These are phyloP conservation scores for Zymoseptoria pseudotritici DNA, from an alignment of 2,329 filamentous ascomycete species.

Conservation along the genomic window DNA sequence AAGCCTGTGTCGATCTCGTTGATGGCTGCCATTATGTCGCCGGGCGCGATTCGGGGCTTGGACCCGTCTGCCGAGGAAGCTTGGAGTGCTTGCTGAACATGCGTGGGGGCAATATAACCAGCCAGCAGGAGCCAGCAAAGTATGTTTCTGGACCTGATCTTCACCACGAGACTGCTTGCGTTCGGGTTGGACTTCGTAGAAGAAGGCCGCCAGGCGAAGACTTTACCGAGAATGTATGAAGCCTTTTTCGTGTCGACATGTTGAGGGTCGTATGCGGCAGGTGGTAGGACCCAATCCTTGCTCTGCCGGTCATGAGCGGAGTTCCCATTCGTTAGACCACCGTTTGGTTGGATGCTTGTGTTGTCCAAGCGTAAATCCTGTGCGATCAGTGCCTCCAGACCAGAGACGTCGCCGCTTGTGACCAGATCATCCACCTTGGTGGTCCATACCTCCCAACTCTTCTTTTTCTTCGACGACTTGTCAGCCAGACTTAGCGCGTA, in stretches of 20 bases:
- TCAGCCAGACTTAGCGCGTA: slow-evolving; percentile 2
- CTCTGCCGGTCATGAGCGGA: not conserved
- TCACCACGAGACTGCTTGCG: slow-evolving; percentile 10
- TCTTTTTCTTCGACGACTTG: slow-evolving; percentile 13
- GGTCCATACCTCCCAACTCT: slow-evolving; percentile 24
- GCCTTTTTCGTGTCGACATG: slow-evolving; percentile 60
- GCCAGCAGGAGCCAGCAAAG: slow-evolving; percentile 56
- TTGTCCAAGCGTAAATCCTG: slow-evolving; percentile 8
- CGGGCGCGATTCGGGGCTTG: slow-evolving; percentile 38
- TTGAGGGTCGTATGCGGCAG: slow-evolving; percentile 30
- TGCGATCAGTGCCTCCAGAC: slow-evolving; percentile 25
- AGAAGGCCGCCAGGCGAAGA: slow-evolving; percentile 32
- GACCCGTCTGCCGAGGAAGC: slow-evolving; percentile 13
- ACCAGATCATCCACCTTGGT: slow-evolving; percentile 19
- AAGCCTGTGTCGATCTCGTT: slow-evolving; percentile 61
- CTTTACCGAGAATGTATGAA: slow-evolving; percentile 44
- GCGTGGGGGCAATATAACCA: slow-evolving; percentile 40
- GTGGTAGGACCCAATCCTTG: slow-evolving; percentile 39
- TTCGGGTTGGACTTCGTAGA: not conserved
- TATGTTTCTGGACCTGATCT: slow-evolving; percentile 36
- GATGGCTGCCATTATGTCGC: slow-evolving; percentile 56
- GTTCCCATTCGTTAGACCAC: slow-evolving; percentile 4
- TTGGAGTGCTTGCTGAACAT: slow-evolving; percentile 36
- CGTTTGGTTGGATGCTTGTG: not conserved
- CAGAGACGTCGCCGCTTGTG: slow-evolving; percentile 16